These are phyloP conservation scores for Gnetum montanum DNA, from an alignment of 75 land plant species.

Conservation along the genomic window DNA sequence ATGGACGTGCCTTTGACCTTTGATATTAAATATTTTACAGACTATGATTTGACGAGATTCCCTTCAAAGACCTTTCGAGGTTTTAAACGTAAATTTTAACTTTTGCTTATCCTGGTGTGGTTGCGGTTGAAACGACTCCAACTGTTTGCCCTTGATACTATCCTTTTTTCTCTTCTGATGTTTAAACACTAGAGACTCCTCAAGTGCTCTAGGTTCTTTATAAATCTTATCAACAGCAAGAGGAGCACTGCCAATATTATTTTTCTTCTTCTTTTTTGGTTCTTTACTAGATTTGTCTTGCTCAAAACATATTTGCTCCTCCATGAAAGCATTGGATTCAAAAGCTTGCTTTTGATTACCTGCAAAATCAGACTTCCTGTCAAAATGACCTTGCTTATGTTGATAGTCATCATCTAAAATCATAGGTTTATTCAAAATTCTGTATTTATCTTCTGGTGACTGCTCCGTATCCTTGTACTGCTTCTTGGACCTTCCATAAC, in stretches of 20 bases:
- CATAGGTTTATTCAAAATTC: neutral
- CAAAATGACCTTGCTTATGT: neutral
- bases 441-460: slow-evolving; percentile 4
- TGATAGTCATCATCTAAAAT: neutral
- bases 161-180: slow-evolving; percentile 2
- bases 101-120: no score
- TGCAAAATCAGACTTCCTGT: slow-evolving; percentile 4
- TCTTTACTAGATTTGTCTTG: slow-evolving; percentile 2
- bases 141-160: neutral
- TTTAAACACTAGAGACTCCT: neutral
- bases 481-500: neutral
- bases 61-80: no score
- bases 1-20: no score
- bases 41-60: no score
- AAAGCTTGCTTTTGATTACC: neutral
- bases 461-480: neutral
- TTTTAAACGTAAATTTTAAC: no score
- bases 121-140: neutral
- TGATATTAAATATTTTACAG: no score
- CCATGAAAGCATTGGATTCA: slow-evolving; percentile 1
- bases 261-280: slow-evolving; percentile 3
- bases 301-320: slow-evolving; percentile 1
- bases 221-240: slow-evolving; percentile 3
- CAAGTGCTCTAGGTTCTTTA: slow-evolving; percentile 1
- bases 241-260: slow-evolving; percentile 1